Conservation (phyloP, 2,329 filamentous ascomycete genomes). For the Paecilomyces sp. region DNA sequence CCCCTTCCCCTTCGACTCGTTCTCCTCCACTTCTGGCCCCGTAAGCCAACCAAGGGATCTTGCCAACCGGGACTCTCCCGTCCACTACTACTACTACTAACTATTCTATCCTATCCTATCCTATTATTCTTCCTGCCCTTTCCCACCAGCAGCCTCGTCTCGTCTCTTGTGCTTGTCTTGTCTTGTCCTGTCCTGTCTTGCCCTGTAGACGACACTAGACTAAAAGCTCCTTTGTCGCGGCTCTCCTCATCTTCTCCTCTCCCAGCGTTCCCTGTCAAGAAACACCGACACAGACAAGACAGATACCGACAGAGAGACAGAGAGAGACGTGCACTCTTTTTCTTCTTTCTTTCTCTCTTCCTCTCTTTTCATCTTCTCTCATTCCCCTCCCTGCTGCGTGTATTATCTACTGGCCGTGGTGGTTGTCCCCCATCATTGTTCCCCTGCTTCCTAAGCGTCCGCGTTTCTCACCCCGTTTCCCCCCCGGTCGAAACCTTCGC, state of each 20-base stretch:
- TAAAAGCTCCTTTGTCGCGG: neutral
- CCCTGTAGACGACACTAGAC: neutral
- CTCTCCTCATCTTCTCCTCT: neutral
- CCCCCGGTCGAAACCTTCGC: conserved; percentile 6
- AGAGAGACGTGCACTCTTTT: neutral
- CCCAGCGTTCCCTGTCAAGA: neutral
- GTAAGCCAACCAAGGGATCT: neutral
- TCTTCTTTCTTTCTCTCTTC: neutral
- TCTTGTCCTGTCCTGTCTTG: neutral
- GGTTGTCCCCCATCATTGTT: neutral
- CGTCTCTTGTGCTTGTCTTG: neutral
- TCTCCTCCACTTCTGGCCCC: neutral
- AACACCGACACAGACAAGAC: too few species aligned
- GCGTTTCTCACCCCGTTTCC: conserved; percentile 12
- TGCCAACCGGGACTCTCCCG: neutral
- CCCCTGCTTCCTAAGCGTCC: conserved; percentile 10
- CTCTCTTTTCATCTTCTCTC: neutral
- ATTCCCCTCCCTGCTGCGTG: neutral
- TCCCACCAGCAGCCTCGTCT: neutral
- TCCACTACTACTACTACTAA: neutral
- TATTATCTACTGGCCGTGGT: neutral
- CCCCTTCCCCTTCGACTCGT: neutral
- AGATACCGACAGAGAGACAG: too few species aligned
- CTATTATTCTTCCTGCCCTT: neutral
- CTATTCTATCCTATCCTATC: neutral